These are phyloP conservation scores for Suillus clintonianus DNA, from an alignment of 768 basidiomycete genomes.

Conservation along the genomic window DNA sequence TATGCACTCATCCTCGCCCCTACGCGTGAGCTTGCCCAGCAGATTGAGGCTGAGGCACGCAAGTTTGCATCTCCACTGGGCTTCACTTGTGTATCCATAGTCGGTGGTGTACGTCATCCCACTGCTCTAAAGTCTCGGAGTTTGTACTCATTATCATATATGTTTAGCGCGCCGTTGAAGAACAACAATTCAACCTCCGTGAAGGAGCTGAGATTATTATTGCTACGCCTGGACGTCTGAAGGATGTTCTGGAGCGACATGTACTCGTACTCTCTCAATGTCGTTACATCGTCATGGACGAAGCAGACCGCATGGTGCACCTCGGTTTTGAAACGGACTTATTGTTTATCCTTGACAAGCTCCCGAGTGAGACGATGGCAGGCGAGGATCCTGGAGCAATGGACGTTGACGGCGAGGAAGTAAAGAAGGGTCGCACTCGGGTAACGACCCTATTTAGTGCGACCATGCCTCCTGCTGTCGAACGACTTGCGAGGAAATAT, in stretches of 20 bases:
- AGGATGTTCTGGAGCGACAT: constrained; percentile 95
- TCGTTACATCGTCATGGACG: constrained; percentile 99
- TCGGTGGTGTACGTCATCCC: constrained; percentile 74
- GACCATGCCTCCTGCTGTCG: constrained; percentile 98
- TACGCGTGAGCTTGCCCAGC: constrained; percentile 98
- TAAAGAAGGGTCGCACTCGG: constrained; percentile 68
- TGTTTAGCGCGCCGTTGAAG: constrained; percentile 83
- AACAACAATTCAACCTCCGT: constrained; percentile 97
- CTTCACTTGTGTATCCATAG: constrained; percentile 95
- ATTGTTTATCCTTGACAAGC: constrained; percentile 90
- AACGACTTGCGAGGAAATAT: constrained; percentile 92
- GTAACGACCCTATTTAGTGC: constrained; percentile 98
- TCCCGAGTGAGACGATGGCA: constrained; percentile 85
- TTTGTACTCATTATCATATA: constrained; percentile 15
- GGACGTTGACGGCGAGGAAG: constrained; percentile 74
- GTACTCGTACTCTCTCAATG: constrained; percentile 96
- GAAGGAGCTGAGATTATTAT: constrained; percentile 99
- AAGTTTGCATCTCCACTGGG: constrained; percentile 92
- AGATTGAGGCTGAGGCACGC: constrained; percentile 90
- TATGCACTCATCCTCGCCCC: constrained; percentile 93
- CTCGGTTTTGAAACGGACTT: constrained; percentile 95
- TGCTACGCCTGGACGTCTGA: constrained; percentile 96
- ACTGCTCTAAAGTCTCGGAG: constrained; percentile 7
- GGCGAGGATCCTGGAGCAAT: constrained; percentile 76
- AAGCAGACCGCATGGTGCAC: constrained; percentile 98